phyloP scores from a whole-genome alignment of 192 early-diverging fungal genomes.

The Haplosporangium gracile region DNA sequence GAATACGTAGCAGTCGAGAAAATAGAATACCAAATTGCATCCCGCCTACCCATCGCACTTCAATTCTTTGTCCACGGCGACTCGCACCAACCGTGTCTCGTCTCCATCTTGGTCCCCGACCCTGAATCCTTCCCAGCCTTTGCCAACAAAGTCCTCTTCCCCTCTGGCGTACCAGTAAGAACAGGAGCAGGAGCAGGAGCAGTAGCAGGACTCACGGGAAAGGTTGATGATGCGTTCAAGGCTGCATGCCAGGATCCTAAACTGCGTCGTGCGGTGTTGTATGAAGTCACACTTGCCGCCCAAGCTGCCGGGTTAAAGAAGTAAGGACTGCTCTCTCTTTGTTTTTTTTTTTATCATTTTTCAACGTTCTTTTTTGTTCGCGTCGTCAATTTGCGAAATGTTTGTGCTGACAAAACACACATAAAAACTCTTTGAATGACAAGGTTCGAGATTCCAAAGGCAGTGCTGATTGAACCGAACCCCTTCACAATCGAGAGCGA shows the following conservation, averaged over 20 bases:
- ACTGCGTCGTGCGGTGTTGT: constrained; percentile 59
- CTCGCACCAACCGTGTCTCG: constrained; percentile 54
- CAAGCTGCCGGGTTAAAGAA: constrained; percentile 64
- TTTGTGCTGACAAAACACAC: neutral
- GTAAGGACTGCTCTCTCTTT: neutral
- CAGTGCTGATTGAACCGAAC: constrained; percentile 66
- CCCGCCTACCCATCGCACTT: constrained; percentile 34
- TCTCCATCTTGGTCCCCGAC: constrained; percentile 65
- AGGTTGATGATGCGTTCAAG: constrained; percentile 45
- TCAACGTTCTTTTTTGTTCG: too few relatives aligned
- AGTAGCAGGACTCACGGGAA: constrained; percentile 33
- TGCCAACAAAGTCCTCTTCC: constrained; percentile 53
- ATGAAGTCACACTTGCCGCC: constrained; percentile 63
- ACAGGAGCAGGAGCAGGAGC: too few relatives aligned
- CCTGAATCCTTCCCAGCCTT: constrained; percentile 57
- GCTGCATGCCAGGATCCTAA: constrained; percentile 64
- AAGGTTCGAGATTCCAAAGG: constrained; percentile 76
- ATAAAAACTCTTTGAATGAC: too few relatives aligned
- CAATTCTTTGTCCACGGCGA: constrained; percentile 70
- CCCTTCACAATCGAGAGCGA: constrained; percentile 75
- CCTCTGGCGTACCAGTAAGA: constrained; percentile 31
- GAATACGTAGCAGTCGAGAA: constrained; percentile 95
- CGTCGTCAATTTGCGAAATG: too few relatives aligned
- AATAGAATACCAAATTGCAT: constrained; percentile 22
- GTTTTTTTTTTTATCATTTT: too few relatives aligned